Evolutionary conservation across 441 rosid species (phyloP), one percentile per base, ranked within the genome.

Genomic region (Eugenia klotzschiana): DNA sequence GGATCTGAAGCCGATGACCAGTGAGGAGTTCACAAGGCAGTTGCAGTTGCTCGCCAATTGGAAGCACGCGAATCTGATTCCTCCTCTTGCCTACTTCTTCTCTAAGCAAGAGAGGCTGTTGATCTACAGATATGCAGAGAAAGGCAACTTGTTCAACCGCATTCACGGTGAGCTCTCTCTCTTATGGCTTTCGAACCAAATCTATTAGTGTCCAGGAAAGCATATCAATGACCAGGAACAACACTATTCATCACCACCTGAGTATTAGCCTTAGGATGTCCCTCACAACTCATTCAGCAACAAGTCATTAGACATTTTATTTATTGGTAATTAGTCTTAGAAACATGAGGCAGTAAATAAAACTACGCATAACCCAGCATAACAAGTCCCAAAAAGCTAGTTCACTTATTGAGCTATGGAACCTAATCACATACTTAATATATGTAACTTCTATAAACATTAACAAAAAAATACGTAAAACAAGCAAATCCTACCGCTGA

Each of bases 11-110:
- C 94, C 93, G 29, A 72, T 92, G 69, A 89, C 83, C 69, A 13
- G 26, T 4, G 87, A 90, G 16, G 94, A 92, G 82, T 89, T 91
- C 81, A 83, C 69, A 14, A 89, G 83, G 87, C 88, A 88, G 20
- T 10, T 90, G 80, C 82, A 74, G 18, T 12, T 82, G 10, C 86
- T 92, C 20, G 88, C 86, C 3, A 53, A 82, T 20, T 87, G 60
- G 29, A 89, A 86, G 51, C 93, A 93, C 84, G 91, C 92, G 0
- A 92, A 91, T 88, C 80, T 92, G 89, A 86, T 90, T 18, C 93
- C 96, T 1, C 86, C 88, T 69, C 90, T 92, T 7, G 94, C 91
- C 27, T 90, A 92, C 84, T 91, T 82, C 84, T 86, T 26, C 84
- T 92, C 92, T 46, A 87, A 81, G 84, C 91, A 90, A 26, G 91